These are phyloP conservation scores for Datura wrightii DNA, from an alignment of 257 asterid species.

Conservation along the genomic window DNA sequence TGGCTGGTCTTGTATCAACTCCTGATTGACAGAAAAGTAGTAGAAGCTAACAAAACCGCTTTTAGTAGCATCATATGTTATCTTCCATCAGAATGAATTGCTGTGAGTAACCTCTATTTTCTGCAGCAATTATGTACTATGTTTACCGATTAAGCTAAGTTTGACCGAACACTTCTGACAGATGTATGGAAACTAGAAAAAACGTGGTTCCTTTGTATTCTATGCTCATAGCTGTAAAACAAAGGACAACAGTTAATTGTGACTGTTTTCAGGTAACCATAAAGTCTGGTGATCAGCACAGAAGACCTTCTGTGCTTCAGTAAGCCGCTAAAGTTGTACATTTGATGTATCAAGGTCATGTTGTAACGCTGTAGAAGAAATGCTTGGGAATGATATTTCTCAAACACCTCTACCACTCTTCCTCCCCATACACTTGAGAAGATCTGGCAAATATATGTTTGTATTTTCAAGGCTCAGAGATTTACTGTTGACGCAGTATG, in stretches of 20 bases:
- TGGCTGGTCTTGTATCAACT: background rate
- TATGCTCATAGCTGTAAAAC: background rate
- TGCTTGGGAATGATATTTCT: background rate
- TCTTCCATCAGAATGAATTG: background rate
- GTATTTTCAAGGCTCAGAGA: background rate
- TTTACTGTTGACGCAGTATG: background rate
- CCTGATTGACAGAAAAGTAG: background rate
- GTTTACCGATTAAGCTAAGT: background rate
- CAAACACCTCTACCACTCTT: background rate
- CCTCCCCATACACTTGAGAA: background rate
- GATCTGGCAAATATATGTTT: background rate
- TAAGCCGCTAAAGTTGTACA: background rate
- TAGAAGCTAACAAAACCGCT: background rate
- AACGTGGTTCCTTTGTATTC: background rate
- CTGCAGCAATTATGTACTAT: background rate
- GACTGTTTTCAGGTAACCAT: background rate
- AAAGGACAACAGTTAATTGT: background rate
- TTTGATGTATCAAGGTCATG: background rate
- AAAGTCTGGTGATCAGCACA: conserved; percentile 1
- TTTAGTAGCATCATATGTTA: background rate
- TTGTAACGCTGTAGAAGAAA: background rate
- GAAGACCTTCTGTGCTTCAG: background rate
- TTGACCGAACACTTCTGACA: background rate
- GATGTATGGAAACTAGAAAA: background rate
- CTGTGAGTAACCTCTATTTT: background rate